Evolutionary conservation across 768 basidiomycete genomes (phyloP), one percentile per base, ranked within the genome.

Genomic region (Podaxis rugospora): DNA sequence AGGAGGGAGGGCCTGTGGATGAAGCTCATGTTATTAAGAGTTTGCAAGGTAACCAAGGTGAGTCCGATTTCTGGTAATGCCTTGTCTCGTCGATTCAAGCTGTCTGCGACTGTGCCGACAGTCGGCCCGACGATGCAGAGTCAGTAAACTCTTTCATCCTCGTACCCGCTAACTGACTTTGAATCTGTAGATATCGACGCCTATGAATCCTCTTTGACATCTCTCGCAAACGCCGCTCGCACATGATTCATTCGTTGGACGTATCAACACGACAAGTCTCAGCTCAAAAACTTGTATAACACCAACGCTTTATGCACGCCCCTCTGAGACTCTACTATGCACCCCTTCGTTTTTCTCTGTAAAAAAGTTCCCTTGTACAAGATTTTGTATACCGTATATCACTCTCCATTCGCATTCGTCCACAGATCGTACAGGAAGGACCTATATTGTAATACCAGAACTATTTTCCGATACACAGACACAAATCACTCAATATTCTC

Each of bases 1-100:
- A 55, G 35, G 64, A 65, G 21, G 64, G 63, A 27, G 68, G 69
- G 4, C 61, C 64, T n/a, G 66, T 66, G 18, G 66, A 66, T 57
- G 63, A 64, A 36, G 63, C 66, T 40, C 66, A 69, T 51, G 59
- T 63, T 7, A 67, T 68, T 21, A 63, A 59, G 39, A 62, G 10
- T 23, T 16, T 54, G 52, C 39, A 53, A n/a, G 51, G 52, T 28
- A 51, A 21, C 54, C 53, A 59, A 61, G 57, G 57, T 39, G 47
- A 61, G 59, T 28, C 46, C 16, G 28, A 6, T 54, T 13, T 53
- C 21, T 53, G n/a, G 9, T 36, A 11, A 18, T 16, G 14, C 16
- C 18, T 44, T 16, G 42, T 18, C 42, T 60, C 28, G 53, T 14
- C 4, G 35, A 5, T 44, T 18, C 42, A 46, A 7, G 32, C 42